Base-by-base conservation (phyloP, 345 rosid genomes). In the Rhodamnia rubescens region DNA sequence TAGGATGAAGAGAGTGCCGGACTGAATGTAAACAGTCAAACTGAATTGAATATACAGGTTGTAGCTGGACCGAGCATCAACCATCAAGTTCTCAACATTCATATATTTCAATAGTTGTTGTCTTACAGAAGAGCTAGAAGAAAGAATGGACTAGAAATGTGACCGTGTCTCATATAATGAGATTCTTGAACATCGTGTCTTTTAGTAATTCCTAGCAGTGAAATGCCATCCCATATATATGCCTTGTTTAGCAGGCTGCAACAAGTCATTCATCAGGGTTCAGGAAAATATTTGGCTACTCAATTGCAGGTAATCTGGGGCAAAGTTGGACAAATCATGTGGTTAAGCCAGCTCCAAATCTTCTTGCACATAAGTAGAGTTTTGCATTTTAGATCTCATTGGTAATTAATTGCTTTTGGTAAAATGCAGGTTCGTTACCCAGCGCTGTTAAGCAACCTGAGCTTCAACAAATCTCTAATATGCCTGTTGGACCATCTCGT, bases 401-500 rank as follows among this genome's bases (percentile, higher is more conserved):
- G 75, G 74, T 57, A 83, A 40, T 83, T 57, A 83, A 40, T 83
- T 51, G 52, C 24, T 69, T 69, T 5, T 69, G 18, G 40, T 69
- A 18, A 69, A 36, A 36, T 69, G 26, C 78, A 69, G 78, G 78
- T 69, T 24, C 26, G 40, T 69, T 36, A 9, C 78, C 78, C 8
- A 69, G 47, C 4, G 24, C 78, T 69, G 78, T 69, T 40, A 69
- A 36, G 78, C 78, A 69, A 69, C 78, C 78, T 69, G 78, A 69
- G 78, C 47, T 18, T 69, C 78, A 36, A 69, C 78, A 32, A 18
- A 32, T 42, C 59, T 83, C 86, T 32, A 57, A 55, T 78, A 47
- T 32, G 82, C 80, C 32, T 58, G 53, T 61, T 20, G 54, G 85
- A 81, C 81, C 82, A 74, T 88, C 89, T 87, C 82, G 20, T 57